Evolutionary conservation across 179 eudicot genomes (phyloP).

Genomic region (Spergularia azorica): DNA sequence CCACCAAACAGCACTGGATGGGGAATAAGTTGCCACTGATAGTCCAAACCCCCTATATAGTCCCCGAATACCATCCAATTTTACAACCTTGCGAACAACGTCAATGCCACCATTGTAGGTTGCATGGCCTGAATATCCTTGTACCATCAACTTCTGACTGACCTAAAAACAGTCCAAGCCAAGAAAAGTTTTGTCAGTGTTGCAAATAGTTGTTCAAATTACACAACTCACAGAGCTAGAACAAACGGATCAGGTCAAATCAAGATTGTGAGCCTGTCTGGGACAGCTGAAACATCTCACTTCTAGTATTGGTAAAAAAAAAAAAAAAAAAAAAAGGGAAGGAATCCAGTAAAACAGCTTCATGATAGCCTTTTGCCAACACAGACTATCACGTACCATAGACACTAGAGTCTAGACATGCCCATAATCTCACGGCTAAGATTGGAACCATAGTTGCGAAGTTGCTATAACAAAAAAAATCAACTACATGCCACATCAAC

Average conservation of each 20-base stretch:
- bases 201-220: too few relatives aligned
- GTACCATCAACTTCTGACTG: conserved; percentile 97
- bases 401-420: conserved; percentile 8
- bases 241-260: background rate
- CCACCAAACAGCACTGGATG: conserved; percentile 99
- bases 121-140: conserved; percentile 96
- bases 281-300: background rate
- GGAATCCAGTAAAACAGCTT: background rate
- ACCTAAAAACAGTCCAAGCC: conserved; percentile 45
- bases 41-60: conserved; percentile 95
- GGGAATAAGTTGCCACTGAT: conserved; percentile 89
- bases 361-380: background rate
- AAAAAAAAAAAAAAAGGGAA: too few relatives aligned
- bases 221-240: background rate
- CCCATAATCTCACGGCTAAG: conserved; percentile 1
- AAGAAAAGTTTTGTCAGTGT: background rate
- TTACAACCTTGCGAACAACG: conserved; percentile 82
- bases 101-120: conserved; percentile 88
- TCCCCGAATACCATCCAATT: conserved; percentile 84
- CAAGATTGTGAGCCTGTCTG: too few relatives aligned
- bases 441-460: background rate
- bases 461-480: background rate
- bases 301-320: background rate
- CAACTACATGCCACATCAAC: conserved; percentile 81
- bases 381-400: background rate